Conservation (phyloP, 768 basidiomycete genomes). For the Udeniomyces megalosporus region DNA sequence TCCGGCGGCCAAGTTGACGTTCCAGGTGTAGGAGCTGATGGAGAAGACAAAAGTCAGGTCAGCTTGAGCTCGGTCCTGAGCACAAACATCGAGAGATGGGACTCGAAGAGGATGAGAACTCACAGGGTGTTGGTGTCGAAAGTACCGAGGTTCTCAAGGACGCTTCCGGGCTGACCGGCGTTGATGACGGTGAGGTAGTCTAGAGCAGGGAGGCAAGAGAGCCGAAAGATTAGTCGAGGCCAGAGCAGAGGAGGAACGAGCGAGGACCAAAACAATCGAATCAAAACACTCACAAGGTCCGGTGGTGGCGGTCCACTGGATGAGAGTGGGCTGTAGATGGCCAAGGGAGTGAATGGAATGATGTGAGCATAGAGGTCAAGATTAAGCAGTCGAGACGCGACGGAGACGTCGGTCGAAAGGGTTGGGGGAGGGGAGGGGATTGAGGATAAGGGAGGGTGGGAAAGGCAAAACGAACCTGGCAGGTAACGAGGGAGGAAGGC, state of each 20-base stretch:
- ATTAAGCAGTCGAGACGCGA: no score
- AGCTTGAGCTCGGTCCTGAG: no score
- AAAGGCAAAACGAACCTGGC: background rate
- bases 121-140: background rate
- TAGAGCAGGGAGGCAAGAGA: background rate
- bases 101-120: no score
- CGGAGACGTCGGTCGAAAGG: background rate
- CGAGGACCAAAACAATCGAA: background rate
- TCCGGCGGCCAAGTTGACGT: slow-evolving; percentile 19
- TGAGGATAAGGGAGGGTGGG: background rate
- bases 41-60: background rate
- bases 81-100: no score
- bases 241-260: background rate
- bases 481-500: no score
- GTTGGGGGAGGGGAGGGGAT: background rate
- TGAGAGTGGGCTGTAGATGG: background rate
- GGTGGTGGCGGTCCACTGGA: background rate
- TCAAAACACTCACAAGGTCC: background rate
- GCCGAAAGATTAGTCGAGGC: no score
- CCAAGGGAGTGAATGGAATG: no score
- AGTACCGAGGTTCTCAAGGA: slow-evolving; percentile 10
- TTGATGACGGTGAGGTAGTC: slow-evolving; percentile 13
- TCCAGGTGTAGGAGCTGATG: slow-evolving; percentile 19
- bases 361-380: no score
- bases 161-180: slow-evolving; percentile 14